phyloP scores from a whole-genome alignment of 2,329 filamentous ascomycete genomes.

The Botrytis sinoallii region DNA sequence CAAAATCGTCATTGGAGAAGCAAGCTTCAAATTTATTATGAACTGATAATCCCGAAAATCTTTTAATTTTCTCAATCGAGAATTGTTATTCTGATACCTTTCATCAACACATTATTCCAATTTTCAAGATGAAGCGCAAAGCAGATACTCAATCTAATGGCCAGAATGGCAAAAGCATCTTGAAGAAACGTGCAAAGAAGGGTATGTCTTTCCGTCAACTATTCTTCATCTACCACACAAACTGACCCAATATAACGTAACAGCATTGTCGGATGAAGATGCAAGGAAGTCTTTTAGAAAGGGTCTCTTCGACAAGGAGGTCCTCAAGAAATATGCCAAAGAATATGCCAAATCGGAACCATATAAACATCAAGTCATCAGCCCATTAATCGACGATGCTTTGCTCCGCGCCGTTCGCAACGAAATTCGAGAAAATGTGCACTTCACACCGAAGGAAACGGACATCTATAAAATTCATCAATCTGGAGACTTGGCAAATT shows the following conservation, averaged over 20 bases:
- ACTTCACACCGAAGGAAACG: constrained; percentile 97
- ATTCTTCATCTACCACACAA: constrained; percentile 18
- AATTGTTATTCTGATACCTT: not conserved
- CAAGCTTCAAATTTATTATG: constrained; percentile 20
- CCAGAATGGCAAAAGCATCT: constrained; percentile 41
- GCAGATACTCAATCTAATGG: constrained; percentile 47
- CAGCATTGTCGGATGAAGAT: constrained; percentile 36
- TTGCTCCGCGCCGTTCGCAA: constrained; percentile 82
- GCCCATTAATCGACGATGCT: constrained; percentile 71
- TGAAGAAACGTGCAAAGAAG: constrained; percentile 52
- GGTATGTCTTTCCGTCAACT: constrained; percentile 36
- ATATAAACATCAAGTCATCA: constrained; percentile 93
- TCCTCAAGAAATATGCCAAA: constrained; percentile 56
- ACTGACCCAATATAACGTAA: constrained; percentile 23
- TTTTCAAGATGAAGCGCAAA: constrained; percentile 57
- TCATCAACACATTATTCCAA: not conserved
- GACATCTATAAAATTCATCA: constrained; percentile 99
- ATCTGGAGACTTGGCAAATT: constrained; percentile 93
- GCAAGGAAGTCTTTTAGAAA: constrained; percentile 53
- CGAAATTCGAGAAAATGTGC: constrained; percentile 86
- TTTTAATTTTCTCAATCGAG: not conserved
- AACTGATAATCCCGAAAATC: constrained; percentile 13
- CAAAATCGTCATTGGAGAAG: constrained; percentile 7
- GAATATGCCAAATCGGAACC: constrained; percentile 63
- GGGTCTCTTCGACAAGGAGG: constrained; percentile 60